phyloP scores from a whole-genome alignment of 352 stramenopile species.

The Nothophytophthora sp. region DNA sequence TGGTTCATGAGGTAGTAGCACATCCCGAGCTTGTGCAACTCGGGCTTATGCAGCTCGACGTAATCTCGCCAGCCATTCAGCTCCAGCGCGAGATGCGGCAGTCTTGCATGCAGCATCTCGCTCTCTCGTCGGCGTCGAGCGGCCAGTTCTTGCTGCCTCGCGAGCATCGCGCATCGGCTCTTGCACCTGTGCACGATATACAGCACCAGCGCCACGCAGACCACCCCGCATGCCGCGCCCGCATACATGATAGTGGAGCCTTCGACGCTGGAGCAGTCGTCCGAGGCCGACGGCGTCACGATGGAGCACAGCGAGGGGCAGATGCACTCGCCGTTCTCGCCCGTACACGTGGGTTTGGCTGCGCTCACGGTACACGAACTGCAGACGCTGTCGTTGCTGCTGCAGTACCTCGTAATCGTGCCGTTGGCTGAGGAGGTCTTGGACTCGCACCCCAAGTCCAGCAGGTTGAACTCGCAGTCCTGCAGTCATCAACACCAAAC shows the following conservation, averaged over 20 bases:
- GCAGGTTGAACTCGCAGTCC: slow-evolving; percentile 37
- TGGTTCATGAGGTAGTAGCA: slow-evolving; percentile 18
- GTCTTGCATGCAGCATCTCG: slow-evolving; percentile 17
- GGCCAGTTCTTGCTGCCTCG: slow-evolving; percentile 2
- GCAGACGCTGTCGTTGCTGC: slow-evolving; percentile 21
- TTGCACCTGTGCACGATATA: slow-evolving; percentile 25
- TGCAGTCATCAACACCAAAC: slow-evolving; percentile 4
- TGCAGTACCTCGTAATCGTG: slow-evolving; percentile 29
- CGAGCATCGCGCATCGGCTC: not conserved
- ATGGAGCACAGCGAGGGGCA: slow-evolving; percentile 36
- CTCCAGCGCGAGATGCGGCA: slow-evolving; percentile 22
- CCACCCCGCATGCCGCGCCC: slow-evolving; percentile 9
- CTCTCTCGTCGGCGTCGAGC: slow-evolving; percentile 11
- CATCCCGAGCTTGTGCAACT: slow-evolving; percentile 15
- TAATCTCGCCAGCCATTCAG: slow-evolving; percentile 29
- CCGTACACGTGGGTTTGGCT: slow-evolving; percentile 26
- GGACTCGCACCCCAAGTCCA: slow-evolving; percentile 23
- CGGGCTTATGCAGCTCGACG: slow-evolving; percentile 25
- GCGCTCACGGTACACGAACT: slow-evolving; percentile 20
- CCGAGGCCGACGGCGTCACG: slow-evolving; percentile 7
- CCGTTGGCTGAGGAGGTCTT: slow-evolving; percentile 3
- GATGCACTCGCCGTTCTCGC: slow-evolving; percentile 26
- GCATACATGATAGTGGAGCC: slow-evolving; percentile 17
- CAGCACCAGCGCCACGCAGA: slow-evolving; percentile 20
- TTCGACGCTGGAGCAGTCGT: not conserved